phyloP scores from a whole-genome alignment of 306 rosid species.

The Rubus parviflorus region DNA sequence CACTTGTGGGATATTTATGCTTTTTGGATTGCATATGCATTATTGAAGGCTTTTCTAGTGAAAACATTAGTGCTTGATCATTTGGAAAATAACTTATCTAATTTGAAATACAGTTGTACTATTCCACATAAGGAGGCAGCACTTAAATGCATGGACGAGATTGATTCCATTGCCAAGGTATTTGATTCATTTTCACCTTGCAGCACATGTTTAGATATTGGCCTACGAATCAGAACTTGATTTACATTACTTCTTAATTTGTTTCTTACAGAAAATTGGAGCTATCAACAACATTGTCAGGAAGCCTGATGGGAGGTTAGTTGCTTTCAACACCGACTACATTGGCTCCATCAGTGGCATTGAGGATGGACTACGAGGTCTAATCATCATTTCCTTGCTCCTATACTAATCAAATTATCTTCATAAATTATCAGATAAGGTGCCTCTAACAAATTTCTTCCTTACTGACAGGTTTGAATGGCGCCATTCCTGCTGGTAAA shows the following conservation, averaged over 20 bases:
- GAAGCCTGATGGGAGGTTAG: conserved; percentile 30
- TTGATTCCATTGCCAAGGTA: conserved; percentile 51
- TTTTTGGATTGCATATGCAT: neutral
- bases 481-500: conserved; percentile 13
- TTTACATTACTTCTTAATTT: neutral
- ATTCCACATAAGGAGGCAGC: conserved; percentile 58
- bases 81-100: neutral
- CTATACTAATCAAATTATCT: neutral
- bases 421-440: neutral
- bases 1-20: neutral
- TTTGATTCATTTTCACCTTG: neutral
- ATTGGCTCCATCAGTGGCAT: conserved; percentile 34
- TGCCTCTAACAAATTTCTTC: neutral
- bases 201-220: too few species aligned
- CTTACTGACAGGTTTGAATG: conserved; percentile 21
- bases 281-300: conserved; percentile 34
- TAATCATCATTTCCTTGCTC: neutral
- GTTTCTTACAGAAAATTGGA: conserved; percentile 30
- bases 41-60: neutral
- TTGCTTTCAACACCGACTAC: conserved; percentile 35
- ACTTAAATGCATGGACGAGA: conserved; percentile 48
- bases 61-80: neutral
- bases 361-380: conserved; percentile 32
- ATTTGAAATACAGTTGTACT: conserved; percentile 38
- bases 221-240: neutral